Conservation (phyloP, 1,139 yeast genomes). For the Debaryomyces psychrophilus region DNA sequence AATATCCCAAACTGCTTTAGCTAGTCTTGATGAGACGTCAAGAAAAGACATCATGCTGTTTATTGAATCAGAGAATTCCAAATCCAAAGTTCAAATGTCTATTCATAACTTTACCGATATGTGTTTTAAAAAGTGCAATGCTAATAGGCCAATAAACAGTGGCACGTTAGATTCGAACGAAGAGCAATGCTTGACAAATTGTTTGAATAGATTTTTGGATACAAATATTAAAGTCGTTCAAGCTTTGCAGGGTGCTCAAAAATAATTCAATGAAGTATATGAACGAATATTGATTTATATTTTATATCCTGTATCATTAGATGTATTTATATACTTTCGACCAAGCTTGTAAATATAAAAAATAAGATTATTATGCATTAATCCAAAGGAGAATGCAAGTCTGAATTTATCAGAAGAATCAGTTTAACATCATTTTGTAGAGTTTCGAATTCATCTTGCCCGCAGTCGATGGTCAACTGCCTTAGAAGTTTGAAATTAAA, state of each 20-base stretch:
- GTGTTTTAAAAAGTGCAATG: constrained; percentile 87
- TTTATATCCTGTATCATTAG: constrained; percentile 4
- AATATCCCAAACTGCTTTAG: constrained; percentile 61
- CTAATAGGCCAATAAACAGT: constrained; percentile 48
- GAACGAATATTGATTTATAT: neutral
- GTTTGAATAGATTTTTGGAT: constrained; percentile 84
- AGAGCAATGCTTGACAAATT: constrained; percentile 74
- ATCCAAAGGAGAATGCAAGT: neutral
- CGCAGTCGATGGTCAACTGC: constrained; percentile 2
- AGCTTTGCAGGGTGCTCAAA: constrained; percentile 41
- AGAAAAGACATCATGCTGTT: constrained; percentile 76
- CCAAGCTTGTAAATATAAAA: constrained; percentile 11
- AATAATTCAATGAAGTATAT: constrained; percentile 12
- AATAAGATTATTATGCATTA: neutral
- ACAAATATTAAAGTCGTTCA: constrained; percentile 85
- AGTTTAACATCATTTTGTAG: neutral
- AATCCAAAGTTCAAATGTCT: constrained; percentile 84
- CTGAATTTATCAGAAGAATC: neutral
- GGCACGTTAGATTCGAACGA: constrained; percentile 60
- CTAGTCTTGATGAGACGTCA: constrained; percentile 67
- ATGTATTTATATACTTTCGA: constrained; percentile 1
- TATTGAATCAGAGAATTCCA: constrained; percentile 81
- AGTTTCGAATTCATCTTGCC: neutral
- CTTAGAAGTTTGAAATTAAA: constrained; percentile 7
- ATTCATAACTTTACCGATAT: constrained; percentile 85